Evolutionary conservation across 768 basidiomycete species (phyloP), one percentile per base, ranked within the genome.

Genomic region (Boletus pseudo-olivaceus): DNA sequence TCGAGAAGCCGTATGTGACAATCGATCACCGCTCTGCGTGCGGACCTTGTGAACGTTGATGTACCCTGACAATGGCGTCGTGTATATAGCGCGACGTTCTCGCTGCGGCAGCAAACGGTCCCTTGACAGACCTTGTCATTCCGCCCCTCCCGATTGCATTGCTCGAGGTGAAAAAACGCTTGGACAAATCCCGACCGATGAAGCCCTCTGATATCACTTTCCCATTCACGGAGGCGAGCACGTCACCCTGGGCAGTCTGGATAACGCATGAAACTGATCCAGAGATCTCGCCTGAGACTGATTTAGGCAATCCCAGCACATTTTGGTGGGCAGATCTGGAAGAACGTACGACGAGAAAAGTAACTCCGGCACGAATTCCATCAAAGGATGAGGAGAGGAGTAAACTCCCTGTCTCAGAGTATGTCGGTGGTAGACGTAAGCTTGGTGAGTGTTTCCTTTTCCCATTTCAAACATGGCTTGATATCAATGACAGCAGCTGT

Each of bases 301-400:
- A 40, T 12, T 11, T 57, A 0, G 60, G 60, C 1, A 49, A 58
- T 20, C 55, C 53, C 0, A 4, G 33, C 17, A 53, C 55, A 8
- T 57, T 54, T 26, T 61, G 60, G 60, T 62, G 60, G 60, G 23
- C 8, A 12, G 27, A 37, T 3, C 3, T 49, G 8, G 44, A 40
- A 14, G 35, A n/a, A 7, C 0, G 6, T 7, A 14, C 29, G 23
- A 17, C 43, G 15, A 3, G 17, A 40, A 38, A 7, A 1, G n/a
- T 15, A 15, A 3, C 10, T 39, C 19, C 5, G 19, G 10, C 2
- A 1, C n/a, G 5, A 2, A 10, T 39, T 39, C 19, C 38, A 2
- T 39, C 7, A 1, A 19, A 6, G 1, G 14, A 23, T 5, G 17
- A 40, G 5, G 37, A 2, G 19, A 38, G 0, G n/a, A 4, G 11